Base-by-base conservation (phyloP, 495 filamentous ascomycete genomes). In the Penicillium cataractarum region DNA sequence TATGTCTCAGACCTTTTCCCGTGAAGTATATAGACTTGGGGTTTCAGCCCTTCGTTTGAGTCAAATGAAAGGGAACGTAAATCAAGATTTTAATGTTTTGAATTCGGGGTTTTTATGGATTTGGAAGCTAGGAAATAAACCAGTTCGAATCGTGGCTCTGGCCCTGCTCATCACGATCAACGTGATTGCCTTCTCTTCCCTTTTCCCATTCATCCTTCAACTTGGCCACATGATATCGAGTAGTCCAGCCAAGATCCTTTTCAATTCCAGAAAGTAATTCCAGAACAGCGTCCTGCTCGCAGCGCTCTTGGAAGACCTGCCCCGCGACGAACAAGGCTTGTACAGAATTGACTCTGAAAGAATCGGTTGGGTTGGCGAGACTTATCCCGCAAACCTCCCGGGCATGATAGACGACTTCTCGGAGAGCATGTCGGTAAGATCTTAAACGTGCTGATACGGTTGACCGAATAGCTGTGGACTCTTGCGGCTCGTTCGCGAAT, bases 151-250 rank as follows among this genome's bases (percentile, higher is more conserved):
- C 40, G 21, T 44, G 40, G 74, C 40, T 26, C 10, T 44, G 61
- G 74, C 40, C 35, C 10, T 44, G 61, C 26, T 58, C 55, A 31
- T 58, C 48, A 51, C 61, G 55, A 33, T 64, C 57, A 55, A 50
- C 56, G 24, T 64, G 50, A 48, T 60, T 57, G n/a, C 46, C 42
- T 35, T 50, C 24, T 26, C 44, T 64, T 13, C 55, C 57, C 13
- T 46, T 57, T 22, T 19, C 53, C 92, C 91, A 49, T 85, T 93
- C 63, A 95, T 68, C 65, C 6, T 42, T 57, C 22, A 71, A 48
- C 33, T 65, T 71, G 5, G 54, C 55, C 15, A 64, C 48, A 66
- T 71, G 63, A 37, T 64, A 68, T 55, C 37, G 56, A 8, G 65
- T 66, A 19, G 68, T 68, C 68, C 68, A 71, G 0, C 65, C 65